Evolutionary conservation across 306 rosid genomes (phyloP).

Genomic region (Prunus fruticosa): DNA sequence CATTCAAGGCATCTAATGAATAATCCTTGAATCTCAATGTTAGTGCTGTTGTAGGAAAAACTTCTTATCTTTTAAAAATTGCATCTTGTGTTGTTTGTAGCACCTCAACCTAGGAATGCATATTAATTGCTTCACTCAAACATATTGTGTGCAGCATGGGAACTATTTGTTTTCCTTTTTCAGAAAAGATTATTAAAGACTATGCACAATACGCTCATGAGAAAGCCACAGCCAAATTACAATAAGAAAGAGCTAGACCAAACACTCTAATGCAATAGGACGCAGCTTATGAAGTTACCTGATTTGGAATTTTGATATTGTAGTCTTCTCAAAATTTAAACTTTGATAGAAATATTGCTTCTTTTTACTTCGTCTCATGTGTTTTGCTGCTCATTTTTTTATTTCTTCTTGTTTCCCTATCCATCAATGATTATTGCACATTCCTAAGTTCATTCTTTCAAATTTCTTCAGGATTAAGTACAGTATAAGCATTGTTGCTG

Average conservation of each 20-base stretch:
- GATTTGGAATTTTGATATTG: neutral
- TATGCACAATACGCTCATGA: neutral
- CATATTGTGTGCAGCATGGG: neutral
- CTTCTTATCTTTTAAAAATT: no score
- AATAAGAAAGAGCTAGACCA: neutral
- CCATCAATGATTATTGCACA: neutral
- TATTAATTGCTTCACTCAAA: neutral
- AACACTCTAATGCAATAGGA: neutral
- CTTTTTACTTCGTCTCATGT: neutral
- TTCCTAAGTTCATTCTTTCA: conserved; percentile 18
- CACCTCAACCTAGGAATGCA: neutral
- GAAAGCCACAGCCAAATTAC: neutral
- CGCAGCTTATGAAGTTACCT: neutral
- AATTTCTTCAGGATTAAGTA: conserved; percentile 71
- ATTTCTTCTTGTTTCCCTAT: neutral
- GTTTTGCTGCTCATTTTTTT: neutral
- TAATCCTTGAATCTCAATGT: neutral
- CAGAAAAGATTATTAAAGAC: neutral
- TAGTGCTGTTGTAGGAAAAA: no score
- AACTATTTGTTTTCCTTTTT: neutral
- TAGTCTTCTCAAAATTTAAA: neutral
- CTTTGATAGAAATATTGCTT: neutral
- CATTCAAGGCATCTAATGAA: neutral
- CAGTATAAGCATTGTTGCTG: conserved; percentile 95
- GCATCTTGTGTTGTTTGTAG: neutral